Base-by-base conservation (phyloP, 202 grass and related monocot genomes). In the Brachypodium distachyon region DNA sequence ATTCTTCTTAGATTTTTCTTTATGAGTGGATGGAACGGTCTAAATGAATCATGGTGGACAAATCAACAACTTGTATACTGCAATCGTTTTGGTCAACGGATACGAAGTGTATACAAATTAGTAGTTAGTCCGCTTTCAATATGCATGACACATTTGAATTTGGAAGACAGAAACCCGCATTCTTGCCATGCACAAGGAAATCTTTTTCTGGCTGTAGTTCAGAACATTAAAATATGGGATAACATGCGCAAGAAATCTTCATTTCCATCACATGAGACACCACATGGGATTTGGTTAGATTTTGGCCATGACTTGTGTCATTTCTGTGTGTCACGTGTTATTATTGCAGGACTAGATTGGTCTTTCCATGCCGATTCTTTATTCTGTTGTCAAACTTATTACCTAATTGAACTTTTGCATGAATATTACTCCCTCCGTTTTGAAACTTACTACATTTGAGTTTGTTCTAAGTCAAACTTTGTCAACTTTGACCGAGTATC, bases 351-450 rank as follows among this genome's bases (percentile, higher is more conserved):
- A 46, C 0, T 14, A 16, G 32, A 39, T 18, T 38, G 22, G 55
- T 18, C 3, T 40, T 70, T 77, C 33, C 34, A 44, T 55, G 6
- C n/a, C 28, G 36, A 49, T 62, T 32, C 37, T 77, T 11, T 52
- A 52, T 42, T 81, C 42, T 28, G 12, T 74, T 32, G 26, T 18
- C 7, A 32, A 31, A 7, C 27, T 69, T 59, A 38, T 49, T 23
- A 74, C 39, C 62, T 43, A 66, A 13, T 29, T 85, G 31, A 73
- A 33, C 36, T 75, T 74, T 33, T 85, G 26, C 43, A 50, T 67
- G 19, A 77, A 22, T 58, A 19, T 76, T 66, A n/a, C n/a, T n/a
- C n/a, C n/a, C n/a, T n/a, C n/a, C n/a, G n/a, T n/a, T n/a, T n/a
- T n/a, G n/a, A n/a, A n/a, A n/a, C n/a, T n/a, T n/a, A n/a, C n/a